These are phyloP conservation scores for Cryphonectria naterciae DNA, from an alignment of 2,329 filamentous ascomycete species.

Conservation along the genomic window DNA sequence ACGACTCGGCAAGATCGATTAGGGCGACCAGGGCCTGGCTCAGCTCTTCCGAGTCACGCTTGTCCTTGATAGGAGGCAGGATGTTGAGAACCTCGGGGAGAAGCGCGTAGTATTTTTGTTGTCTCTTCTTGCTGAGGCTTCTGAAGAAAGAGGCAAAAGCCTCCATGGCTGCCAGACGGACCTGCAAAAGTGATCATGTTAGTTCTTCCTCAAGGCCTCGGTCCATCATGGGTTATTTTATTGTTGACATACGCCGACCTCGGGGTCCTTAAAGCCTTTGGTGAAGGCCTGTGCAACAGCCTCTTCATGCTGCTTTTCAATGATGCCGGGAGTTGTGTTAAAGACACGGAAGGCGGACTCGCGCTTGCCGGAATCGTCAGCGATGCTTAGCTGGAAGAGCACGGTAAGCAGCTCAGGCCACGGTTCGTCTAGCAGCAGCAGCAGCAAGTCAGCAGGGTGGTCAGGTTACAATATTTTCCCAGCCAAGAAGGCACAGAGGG, in stretches of 20 bases:
- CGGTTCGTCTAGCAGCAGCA: slow-evolving; percentile 63
- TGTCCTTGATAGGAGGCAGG: slow-evolving; percentile 89
- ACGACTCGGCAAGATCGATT: slow-evolving; percentile 92
- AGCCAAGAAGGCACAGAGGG: slow-evolving; percentile 24
- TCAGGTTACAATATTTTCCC: neutral
- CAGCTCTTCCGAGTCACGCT: slow-evolving; percentile 86
- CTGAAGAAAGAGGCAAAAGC: slow-evolving; percentile 97
- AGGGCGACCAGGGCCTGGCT: slow-evolving; percentile 87
- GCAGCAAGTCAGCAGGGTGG: slow-evolving; percentile 19
- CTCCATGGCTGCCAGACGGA: slow-evolving; percentile 92
- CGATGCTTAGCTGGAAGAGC: slow-evolving; percentile 90
- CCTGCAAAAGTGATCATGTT: slow-evolving; percentile 49
- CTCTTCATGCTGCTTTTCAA: slow-evolving; percentile 93
- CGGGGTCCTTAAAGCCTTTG: slow-evolving; percentile 88
- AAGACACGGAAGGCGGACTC: slow-evolving; percentile 96
- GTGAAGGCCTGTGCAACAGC: slow-evolving; percentile 87
- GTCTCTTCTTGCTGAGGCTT: slow-evolving; percentile 83
- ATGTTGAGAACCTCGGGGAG: slow-evolving; percentile 94
- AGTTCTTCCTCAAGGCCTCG: slow-evolving; percentile 26
- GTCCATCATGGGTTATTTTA: neutral
- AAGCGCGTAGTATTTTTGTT: slow-evolving; percentile 84
- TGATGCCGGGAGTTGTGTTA: slow-evolving; percentile 90
- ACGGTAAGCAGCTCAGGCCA: slow-evolving; percentile 89
- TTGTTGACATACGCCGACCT: slow-evolving; percentile 65
- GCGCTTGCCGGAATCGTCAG: slow-evolving; percentile 78